Evolutionary conservation across 306 rosid genomes (phyloP).

Genomic region (Lathyrus aphaca): DNA sequence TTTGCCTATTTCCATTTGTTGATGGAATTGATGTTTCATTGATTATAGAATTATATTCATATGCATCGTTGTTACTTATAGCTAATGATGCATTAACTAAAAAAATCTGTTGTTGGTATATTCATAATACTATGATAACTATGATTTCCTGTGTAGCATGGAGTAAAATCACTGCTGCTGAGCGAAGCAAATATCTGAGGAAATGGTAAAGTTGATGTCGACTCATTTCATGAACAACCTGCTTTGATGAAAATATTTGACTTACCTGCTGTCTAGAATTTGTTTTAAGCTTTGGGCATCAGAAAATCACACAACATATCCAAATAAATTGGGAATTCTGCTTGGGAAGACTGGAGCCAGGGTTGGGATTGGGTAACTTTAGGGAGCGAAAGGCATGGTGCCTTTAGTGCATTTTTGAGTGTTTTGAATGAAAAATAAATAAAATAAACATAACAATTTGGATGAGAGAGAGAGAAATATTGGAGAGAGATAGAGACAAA

Average conservation of each 20-base stretch:
- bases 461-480: no score
- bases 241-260: constrained; percentile 24
- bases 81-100: constrained; percentile 19
- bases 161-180: constrained; percentile 89
- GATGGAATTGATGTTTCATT: constrained; percentile 31
- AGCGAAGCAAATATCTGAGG: constrained; percentile 78
- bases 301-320: constrained; percentile 5
- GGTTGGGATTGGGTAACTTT: no score
- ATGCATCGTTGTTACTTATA: constrained; percentile 12
- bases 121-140: constrained; percentile 16
- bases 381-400: no score
- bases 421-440: no score
- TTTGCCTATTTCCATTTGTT: constrained; percentile 9
- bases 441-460: no score
- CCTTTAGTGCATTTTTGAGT: no score
- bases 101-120: constrained; percentile 11
- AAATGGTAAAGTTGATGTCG: constrained; percentile 66
- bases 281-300: constrained; percentile 28
- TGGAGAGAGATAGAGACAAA: no score
- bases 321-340: constrained; percentile 11
- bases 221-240: constrained; percentile 33
- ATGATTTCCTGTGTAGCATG: constrained; percentile 63
- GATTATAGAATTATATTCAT: constrained; percentile 25
- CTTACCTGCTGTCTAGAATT: constrained; percentile 10
- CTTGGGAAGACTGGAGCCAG: not conserved